Evolutionary conservation across 306 rosid genomes (phyloP).

Genomic region (Leucaena leucocephala): DNA sequence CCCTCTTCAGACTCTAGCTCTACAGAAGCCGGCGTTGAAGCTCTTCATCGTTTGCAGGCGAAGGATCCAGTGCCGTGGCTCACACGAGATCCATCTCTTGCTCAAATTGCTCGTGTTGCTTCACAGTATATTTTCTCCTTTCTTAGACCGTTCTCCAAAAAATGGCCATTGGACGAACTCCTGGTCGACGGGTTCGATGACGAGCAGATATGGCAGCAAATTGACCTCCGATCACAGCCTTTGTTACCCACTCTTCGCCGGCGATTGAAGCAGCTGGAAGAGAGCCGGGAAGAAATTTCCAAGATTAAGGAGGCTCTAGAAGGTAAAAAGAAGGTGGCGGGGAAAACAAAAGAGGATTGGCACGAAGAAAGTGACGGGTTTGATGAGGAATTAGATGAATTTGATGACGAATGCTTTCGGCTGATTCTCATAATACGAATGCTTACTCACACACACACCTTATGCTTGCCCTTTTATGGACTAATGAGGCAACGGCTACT

Average conservation of each 20-base stretch:
- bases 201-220: conserved; percentile 99
- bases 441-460: background rate
- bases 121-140: conserved; percentile 67
- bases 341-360: conserved; percentile 4
- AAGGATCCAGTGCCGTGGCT: conserved; percentile 68
- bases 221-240: conserved; percentile 84
- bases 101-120: conserved; percentile 70
- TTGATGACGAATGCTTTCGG: conserved; percentile 38
- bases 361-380: conserved; percentile 45
- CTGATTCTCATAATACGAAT: background rate
- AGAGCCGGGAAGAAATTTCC: conserved; percentile 57
- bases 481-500: background rate
- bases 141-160: conserved; percentile 65
- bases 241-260: conserved; percentile 66
- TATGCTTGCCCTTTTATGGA: background rate
- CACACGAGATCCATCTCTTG: conserved; percentile 49
- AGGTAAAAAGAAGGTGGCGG: conserved; percentile 38
- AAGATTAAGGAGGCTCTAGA: conserved; percentile 42
- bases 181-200: conserved; percentile 80
- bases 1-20: background rate
- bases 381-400: conserved; percentile 58
- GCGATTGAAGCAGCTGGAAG: conserved; percentile 58
- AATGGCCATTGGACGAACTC: conserved; percentile 74
- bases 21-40: conserved; percentile 47
- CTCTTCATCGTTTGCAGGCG: conserved; percentile 55